phyloP scores from a whole-genome alignment of 345 rosid species.

The Gossypium sturtianum region DNA sequence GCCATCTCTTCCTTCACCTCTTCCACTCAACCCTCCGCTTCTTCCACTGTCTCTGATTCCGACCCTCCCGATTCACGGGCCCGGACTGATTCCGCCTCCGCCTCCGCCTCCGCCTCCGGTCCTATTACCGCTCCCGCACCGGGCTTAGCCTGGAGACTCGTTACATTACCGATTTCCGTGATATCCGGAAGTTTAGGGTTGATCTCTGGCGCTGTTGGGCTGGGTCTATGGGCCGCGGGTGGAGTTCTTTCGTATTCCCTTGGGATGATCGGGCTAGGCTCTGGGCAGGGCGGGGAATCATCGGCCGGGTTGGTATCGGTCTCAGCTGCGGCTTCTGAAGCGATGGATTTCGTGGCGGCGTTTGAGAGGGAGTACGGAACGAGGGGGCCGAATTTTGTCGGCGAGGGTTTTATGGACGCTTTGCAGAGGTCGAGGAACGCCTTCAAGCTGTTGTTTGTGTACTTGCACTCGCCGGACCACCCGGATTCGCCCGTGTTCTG shows the following conservation, averaged over 20 bases:
- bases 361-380: constrained; percentile 80
- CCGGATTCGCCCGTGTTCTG: constrained; percentile 81
- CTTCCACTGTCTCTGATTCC: constrained; percentile 23
- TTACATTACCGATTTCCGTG: constrained; percentile 76
- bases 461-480: constrained; percentile 97
- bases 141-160: constrained; percentile 72
- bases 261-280: constrained; percentile 71
- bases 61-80: constrained; percentile 19
- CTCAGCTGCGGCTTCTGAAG: constrained; percentile 68
- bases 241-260: constrained; percentile 81
- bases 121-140: constrained; percentile 34
- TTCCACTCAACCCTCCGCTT: constrained; percentile 14
- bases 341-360: constrained; percentile 56
- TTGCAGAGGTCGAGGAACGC: constrained; percentile 70
- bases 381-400: constrained; percentile 60
- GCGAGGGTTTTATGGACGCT: constrained; percentile 94
- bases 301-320: constrained; percentile 52
- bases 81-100: constrained; percentile 14
- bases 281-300: constrained; percentile 37
- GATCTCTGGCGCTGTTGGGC: constrained; percentile 80
- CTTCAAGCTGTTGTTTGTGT: constrained; percentile 77
- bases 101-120: background rate
- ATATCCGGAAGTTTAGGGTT: constrained; percentile 84
- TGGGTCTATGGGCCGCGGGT: constrained; percentile 95
- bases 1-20: constrained; percentile 87